Percentiles rank a stretch among this genome's conserved stretches.
phyloP scores from a whole-genome alignment of 2,329 filamentous ascomycete genomes.

The Clonostachys sp. region DNA sequence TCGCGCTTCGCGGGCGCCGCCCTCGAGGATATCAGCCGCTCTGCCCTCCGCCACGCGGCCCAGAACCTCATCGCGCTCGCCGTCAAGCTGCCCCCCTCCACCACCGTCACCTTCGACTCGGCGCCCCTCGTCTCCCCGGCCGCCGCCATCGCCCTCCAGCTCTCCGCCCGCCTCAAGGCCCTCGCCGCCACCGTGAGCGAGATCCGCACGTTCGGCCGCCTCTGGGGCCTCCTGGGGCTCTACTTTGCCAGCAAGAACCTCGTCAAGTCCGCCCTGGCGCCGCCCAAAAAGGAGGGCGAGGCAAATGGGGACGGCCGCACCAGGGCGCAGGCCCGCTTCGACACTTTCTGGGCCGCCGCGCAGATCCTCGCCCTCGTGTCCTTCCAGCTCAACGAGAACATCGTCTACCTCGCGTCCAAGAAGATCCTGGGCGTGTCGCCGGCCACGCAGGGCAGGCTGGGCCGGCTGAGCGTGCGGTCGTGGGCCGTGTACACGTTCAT shows the following conservation, averaged over 20 bases:
- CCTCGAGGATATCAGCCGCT: conserved; percentile 48
- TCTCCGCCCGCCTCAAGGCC: conserved; percentile 49
- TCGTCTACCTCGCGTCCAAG: conserved; percentile 70
- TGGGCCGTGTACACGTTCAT: conserved; percentile 77
- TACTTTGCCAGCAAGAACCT: conserved; percentile 61
- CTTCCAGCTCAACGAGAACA: conserved; percentile 82
- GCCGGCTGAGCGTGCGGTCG: conserved; percentile 69
- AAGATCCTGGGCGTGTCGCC: conserved; percentile 59
- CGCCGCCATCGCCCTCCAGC: conserved; percentile 38
- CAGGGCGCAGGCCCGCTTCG: conserved; percentile 28
- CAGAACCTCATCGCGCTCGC: conserved; percentile 48
- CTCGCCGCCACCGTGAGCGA: conserved; percentile 66
- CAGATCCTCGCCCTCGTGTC: conserved; percentile 64
- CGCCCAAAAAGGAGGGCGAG: conserved; percentile 10
- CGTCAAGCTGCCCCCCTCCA: conserved; percentile 43
- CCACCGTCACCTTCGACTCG: conserved; percentile 35
- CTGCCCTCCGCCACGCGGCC: conserved; percentile 50
- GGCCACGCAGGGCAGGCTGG: conserved; percentile 55
- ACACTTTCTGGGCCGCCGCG: conserved; percentile 50
- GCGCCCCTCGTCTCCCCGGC: conserved; percentile 27
- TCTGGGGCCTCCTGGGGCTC: conserved; percentile 74
- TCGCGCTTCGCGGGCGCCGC: conserved; percentile 49
- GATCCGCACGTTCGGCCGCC: conserved; percentile 65
- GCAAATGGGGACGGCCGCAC: conserved; percentile 18
- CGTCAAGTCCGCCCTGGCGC: background rate